Conservation (phyloP, 1,139 yeast genomes). For the Magnusiomyces suaveolens region DNA sequence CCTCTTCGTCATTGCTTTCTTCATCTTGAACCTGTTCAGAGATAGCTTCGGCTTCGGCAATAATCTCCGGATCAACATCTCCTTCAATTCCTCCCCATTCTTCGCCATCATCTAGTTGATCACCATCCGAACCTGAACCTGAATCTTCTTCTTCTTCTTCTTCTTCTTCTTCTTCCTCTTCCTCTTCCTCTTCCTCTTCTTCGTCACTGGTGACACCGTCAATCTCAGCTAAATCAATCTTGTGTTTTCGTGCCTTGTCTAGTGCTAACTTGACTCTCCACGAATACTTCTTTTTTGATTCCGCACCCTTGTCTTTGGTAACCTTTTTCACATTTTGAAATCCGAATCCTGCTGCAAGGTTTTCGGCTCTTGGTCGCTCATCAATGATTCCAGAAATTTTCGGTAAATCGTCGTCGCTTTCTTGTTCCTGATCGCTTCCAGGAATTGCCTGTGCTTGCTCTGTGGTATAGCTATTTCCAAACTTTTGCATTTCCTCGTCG, state of each 20-base stretch:
- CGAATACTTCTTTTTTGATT: slow-evolving; percentile 31
- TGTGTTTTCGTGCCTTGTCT: slow-evolving; percentile 34
- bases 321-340: slow-evolving; percentile 49
- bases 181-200: slow-evolving; percentile 19
- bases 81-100: slow-evolving; percentile 19
- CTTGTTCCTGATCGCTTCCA: slow-evolving; percentile 14
- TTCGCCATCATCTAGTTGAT: not conserved
- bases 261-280: slow-evolving; percentile 49
- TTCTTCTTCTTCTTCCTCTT: slow-evolving; percentile 22
- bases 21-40: slow-evolving; percentile 18
- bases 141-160: slow-evolving; percentile 15
- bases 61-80: slow-evolving; percentile 9
- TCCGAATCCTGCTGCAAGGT: slow-evolving; percentile 65
- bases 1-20: slow-evolving; percentile 18
- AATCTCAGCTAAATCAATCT: slow-evolving; percentile 27
- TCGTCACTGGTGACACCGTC: slow-evolving; percentile 35
- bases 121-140: not conserved
- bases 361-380: slow-evolving; percentile 54
- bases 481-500: slow-evolving; percentile 23
- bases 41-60: slow-evolving; percentile 15
- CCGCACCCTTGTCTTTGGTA: slow-evolving; percentile 37
- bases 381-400: slow-evolving; percentile 54
- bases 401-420: slow-evolving; percentile 12
- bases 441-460: slow-evolving; percentile 13
- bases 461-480: not conserved